Evolutionary conservation across 176 grass and related monocot species (phyloP).

Genomic region (Oryza meyeriana): DNA sequence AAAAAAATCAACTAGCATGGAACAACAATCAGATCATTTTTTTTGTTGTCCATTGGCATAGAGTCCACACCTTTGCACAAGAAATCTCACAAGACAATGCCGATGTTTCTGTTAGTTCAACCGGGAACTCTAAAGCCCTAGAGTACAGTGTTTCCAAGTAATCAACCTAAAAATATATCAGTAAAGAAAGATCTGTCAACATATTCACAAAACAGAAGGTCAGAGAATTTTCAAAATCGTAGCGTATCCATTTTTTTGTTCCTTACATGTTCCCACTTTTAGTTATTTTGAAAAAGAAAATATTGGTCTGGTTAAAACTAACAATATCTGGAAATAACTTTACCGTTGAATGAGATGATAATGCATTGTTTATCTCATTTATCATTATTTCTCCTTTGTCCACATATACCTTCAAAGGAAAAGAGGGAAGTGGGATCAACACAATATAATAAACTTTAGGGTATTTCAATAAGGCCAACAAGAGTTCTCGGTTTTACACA

Average conservation of each 20-base stretch:
- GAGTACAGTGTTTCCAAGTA: conserved; percentile 66
- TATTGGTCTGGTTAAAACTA: conserved; percentile 2
- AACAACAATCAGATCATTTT: conserved; percentile 17
- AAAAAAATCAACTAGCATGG: not conserved
- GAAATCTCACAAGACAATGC: conserved; percentile 58
- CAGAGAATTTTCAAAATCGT: conserved; percentile 10
- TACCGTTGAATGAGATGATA: conserved; percentile 70
- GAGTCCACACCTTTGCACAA: conserved; percentile 69
- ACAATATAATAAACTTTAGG: conserved; percentile 17
- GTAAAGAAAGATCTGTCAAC: conserved; percentile 3
- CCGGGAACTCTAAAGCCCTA: conserved; percentile 54
- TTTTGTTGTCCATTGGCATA: too few relatives aligned
- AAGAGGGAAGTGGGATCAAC: conserved; percentile 16
- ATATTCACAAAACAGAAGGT: conserved; percentile 29
- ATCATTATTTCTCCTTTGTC: conserved; percentile 61
- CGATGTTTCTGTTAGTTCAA: conserved; percentile 49
- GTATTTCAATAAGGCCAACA: not conserved
- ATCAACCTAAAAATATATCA: conserved; percentile 53
- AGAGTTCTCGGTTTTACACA: conserved; percentile 28
- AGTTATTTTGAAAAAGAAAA: not conserved
- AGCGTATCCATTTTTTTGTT: conserved; percentile 11
- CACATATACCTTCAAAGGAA: conserved; percentile 44
- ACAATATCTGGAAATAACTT: conserved; percentile 20
- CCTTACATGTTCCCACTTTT: not conserved
- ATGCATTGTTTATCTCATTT: conserved; percentile 57